A percentile compares a stretch with the other conserved stretches of the same genome.
phyloP scores from a whole-genome alignment of 768 basidiomycete genomes.

The Collybia sordida region DNA sequence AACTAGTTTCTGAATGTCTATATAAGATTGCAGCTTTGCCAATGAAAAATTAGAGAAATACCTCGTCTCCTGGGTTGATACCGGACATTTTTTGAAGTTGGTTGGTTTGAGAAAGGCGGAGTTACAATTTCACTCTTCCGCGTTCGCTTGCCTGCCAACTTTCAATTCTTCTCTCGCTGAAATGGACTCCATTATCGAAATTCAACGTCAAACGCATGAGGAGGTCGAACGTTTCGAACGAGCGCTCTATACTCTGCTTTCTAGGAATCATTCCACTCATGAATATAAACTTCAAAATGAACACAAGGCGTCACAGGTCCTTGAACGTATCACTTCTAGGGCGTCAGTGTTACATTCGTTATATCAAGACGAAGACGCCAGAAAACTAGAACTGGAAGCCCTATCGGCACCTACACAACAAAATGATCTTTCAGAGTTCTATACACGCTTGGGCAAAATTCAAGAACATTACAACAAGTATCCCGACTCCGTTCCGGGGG shows the following conservation, averaged over 20 bases:
- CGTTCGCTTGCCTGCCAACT: constrained; percentile 15
- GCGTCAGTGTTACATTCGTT: constrained; percentile 62
- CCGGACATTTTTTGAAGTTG: constrained; percentile 66
- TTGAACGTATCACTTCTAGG: constrained; percentile 78
- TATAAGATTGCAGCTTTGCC: constrained; percentile 6
- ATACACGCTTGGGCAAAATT: constrained; percentile 92
- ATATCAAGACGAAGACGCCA: constrained; percentile 76
- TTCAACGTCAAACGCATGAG: constrained; percentile 95
- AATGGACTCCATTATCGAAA: constrained; percentile 94
- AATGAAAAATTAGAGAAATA: constrained; percentile 28
- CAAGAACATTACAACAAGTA: constrained; percentile 97
- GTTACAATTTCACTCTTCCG: constrained; percentile 43
- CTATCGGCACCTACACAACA: constrained; percentile 59
- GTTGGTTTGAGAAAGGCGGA: constrained; percentile 51
- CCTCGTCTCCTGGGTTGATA: constrained; percentile 86
- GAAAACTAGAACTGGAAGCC: constrained; percentile 64
- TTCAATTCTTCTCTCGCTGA: constrained; percentile 10
- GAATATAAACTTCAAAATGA: constrained; percentile 71
- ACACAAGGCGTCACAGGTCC: constrained; percentile 88
- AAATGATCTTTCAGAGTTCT: constrained; percentile 90
- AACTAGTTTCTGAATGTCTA: constrained; percentile 70
- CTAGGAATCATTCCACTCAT: constrained; percentile 61
- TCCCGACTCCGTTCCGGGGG: constrained; percentile 81
- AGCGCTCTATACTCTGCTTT: constrained; percentile 81
- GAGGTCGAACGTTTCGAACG: constrained; percentile 92